Base-by-base conservation (phyloP, 208 protist species). In the Leishmania guyanensis region DNA sequence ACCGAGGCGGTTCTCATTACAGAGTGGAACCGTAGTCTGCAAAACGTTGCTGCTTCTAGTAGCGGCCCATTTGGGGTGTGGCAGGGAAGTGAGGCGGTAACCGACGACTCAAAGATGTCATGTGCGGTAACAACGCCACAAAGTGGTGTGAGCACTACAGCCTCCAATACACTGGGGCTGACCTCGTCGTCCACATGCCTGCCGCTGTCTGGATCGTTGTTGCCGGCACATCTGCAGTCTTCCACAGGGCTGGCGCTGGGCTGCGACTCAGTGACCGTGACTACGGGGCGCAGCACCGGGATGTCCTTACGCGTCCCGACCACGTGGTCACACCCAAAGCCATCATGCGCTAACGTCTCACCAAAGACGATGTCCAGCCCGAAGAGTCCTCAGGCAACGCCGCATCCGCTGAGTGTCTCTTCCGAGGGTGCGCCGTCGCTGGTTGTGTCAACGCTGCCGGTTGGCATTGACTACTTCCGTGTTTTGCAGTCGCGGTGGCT, bases 401-500 rank as follows among this genome's bases (percentile, higher is more conserved):
- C 66, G 39, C 12, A 14, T 20, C n/a, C 54, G 69, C 65, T 22
- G 9, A 26, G 43, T 43, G 39, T 75, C 73, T n/a, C 39, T 4
- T 46, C 36, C 3, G 58, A 68, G n/a, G 60, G 46, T 10, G 53
- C 43, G 29, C 53, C 43, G 26, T 51, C 78, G 2, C 17, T 80
- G 3, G 65, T 77, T 12, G 62, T 87, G 36, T 66, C 79, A 5
- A 58, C 82, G 33, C 74, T 92, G 50, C 90, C 90, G 33, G 87
- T 93, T 6, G 92, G 90, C 16, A 79, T 87, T 36, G 80, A 86
- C 29, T 95, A 90, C 80, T 95, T 90, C 77, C 66, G 76, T 22
- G 88, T 87, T 1, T 77, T 95, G 70, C 90, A 85, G 20, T 58
- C 83, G n/a, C 82, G 78, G 4, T 94, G 91, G 89, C 66, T 79